These are phyloP conservation scores for Prosopis cineraria DNA, from an alignment of 306 rosid genomes.

Conservation along the genomic window DNA sequence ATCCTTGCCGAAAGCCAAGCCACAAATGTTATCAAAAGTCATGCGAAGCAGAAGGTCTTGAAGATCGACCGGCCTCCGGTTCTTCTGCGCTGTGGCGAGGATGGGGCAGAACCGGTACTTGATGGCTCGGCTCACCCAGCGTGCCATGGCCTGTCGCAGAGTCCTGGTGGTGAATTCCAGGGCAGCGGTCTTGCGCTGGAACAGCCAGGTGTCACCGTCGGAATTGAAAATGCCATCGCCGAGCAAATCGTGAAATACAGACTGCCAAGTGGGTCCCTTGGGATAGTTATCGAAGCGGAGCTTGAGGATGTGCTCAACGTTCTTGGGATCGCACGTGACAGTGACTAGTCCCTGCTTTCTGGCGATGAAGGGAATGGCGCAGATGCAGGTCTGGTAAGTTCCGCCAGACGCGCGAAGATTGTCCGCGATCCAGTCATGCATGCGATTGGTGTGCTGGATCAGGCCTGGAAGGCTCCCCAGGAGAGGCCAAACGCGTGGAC, in stretches of 20 bases:
- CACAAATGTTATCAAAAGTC: conserved; percentile 94
- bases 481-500: conserved; percentile 95
- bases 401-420: conserved; percentile 79
- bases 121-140: conserved; percentile 94
- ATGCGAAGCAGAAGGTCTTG: conserved; percentile 89
- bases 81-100: conserved; percentile 50
- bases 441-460: conserved; percentile 56
- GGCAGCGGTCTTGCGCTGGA: conserved; percentile 93
- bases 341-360: conserved; percentile 75
- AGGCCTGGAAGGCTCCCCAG: conserved; percentile 85
- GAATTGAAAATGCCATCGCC: conserved; percentile 93
- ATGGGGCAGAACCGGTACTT: conserved; percentile 71
- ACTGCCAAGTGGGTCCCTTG: conserved; percentile 90
- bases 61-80: conserved; percentile 54
- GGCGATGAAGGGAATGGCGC: conserved; percentile 70
- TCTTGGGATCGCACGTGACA: conserved; percentile 90
- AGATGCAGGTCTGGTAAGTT: conserved; percentile 87
- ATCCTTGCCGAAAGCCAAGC: conserved; percentile 80
- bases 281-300: conserved; percentile 87
- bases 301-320: conserved; percentile 83
- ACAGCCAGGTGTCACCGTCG: conserved; percentile 86
- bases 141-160: conserved; percentile 92
- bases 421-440: conserved; percentile 95
- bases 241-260: conserved; percentile 73
- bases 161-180: conserved; percentile 90